These are phyloP conservation scores for Fusarium decemcellulare DNA, from an alignment of 2,329 filamentous ascomycete species.

Conservation along the genomic window DNA sequence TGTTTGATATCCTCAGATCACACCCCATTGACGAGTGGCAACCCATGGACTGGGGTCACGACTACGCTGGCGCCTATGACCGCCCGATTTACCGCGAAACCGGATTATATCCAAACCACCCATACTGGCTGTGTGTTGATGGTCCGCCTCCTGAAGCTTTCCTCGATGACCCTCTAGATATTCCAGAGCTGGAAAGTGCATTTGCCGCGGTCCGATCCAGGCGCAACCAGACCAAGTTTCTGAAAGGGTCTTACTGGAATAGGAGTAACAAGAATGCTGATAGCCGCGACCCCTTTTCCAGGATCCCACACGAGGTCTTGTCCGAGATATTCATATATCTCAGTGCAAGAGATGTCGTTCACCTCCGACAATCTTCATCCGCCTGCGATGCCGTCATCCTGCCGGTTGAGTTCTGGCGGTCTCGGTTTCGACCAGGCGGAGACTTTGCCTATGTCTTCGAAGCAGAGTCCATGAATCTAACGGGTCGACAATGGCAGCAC, in stretches of 20 bases:
- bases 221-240: background rate
- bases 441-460: background rate
- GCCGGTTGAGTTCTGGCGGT: background rate
- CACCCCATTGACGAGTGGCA: background rate
- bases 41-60: background rate
- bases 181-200: background rate
- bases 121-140: background rate
- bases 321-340: background rate
- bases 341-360: background rate
- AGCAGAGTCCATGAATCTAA: background rate
- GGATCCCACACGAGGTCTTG: background rate
- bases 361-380: background rate
- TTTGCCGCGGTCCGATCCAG: background rate
- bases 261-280: background rate
- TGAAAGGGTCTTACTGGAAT: background rate
- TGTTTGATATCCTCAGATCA: background rate
- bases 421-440: background rate
- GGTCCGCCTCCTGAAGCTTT: background rate
- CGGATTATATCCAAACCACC: background rate
- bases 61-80: background rate
- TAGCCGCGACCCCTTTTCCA: background rate
- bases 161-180: background rate
- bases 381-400: background rate
- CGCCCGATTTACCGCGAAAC: too few species aligned
- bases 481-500: background rate